These are phyloP conservation scores for Cryptosporidium meleagridis DNA, from an alignment of 169 alveolate genomes.

Conservation along the genomic window DNA sequence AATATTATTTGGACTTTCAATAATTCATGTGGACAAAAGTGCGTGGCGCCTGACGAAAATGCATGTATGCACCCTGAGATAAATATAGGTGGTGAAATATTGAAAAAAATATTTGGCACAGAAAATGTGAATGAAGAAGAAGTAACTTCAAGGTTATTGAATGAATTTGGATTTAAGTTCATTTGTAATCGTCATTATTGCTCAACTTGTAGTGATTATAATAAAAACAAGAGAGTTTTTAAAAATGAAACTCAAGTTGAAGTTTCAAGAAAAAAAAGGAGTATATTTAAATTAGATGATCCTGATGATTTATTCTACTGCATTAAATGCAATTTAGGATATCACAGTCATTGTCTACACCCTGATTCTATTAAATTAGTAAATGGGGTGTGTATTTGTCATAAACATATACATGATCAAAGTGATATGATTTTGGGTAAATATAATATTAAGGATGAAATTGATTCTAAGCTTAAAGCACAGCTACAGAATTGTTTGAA, in stretches of 20 bases:
- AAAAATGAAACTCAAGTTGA: neutral
- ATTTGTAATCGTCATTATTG: conserved; percentile 65
- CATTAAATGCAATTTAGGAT: conserved; percentile 31
- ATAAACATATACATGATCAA: conserved; percentile 49
- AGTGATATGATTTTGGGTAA: neutral
- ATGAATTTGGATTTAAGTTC: conserved; percentile 19
- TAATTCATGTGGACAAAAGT: conserved; percentile 46
- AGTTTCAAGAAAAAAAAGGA: neutral
- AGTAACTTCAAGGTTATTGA: neutral
- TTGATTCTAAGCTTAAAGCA: neutral
- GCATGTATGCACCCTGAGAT: conserved; percentile 26
- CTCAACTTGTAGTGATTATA: conserved; percentile 4
- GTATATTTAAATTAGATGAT: conserved; percentile 10
- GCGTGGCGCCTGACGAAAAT: neutral
- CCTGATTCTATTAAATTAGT: conserved; percentile 45
- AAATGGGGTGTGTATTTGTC: conserved; percentile 37
- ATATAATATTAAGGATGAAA: conserved; percentile 16
- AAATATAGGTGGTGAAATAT: conserved; percentile 31
- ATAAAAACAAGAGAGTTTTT: neutral
- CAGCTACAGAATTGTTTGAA: neutral
- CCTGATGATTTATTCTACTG: conserved; percentile 46
- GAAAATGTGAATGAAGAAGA: conserved; percentile 17
- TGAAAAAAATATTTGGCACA: conserved; percentile 7
- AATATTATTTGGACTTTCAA: conserved; percentile 25
- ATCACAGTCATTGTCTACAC: conserved; percentile 23